Base-by-base conservation (phyloP, 2,329 filamentous ascomycete species). In the Aspergillus sp. region DNA sequence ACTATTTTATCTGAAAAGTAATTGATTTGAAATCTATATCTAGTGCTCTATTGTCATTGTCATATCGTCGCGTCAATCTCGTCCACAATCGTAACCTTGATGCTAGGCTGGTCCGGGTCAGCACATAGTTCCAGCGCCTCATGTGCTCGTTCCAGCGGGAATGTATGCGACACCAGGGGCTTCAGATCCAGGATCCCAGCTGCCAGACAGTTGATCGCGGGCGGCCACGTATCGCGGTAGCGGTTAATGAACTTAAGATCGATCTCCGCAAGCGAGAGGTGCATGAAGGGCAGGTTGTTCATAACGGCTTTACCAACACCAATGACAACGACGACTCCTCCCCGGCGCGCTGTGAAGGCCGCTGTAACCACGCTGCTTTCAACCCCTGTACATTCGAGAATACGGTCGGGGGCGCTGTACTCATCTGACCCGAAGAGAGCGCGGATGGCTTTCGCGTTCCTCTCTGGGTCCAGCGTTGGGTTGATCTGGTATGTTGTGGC, bases 191-290 rank as follows among this genome's bases (percentile, higher is more conserved):
- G 67, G 1, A 89, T 78, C 0, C 82, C 82, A 3, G 85, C 83
- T 41, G 78, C 80, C 26, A 90, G 67, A 48, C 83, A 84, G 6
- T 82, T 78, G 34, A 90, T 86, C 0, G 84, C 87, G 0, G 83
- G 80, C 0, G 87, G 86, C 87, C 87, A 90, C 0, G 86, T 89
- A 65, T 89, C 85, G 41, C 81, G 78, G 68, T 89, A 90, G 7
- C 87, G 79, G 69, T 90, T 89, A 68, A 89, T 89, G 73, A 90
- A 90, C 38, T 82, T 83, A 24, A 90, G 76, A 63, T 89, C 80
- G 61, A 89, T 88, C 83, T 87, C 85, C 4, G 83, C 82, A 38
- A 87, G 68, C 3, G 83, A 86, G 18, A 88, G 65, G 66, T 88
- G 84, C 85, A 88, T 88, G 60, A 88, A 88, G 0, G 85, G 85